Evolutionary conservation across 1,139 yeast species (phyloP), one percentile per base, ranked within the genome.

Genomic region (Saccharomycopsis crataegensis): DNA sequence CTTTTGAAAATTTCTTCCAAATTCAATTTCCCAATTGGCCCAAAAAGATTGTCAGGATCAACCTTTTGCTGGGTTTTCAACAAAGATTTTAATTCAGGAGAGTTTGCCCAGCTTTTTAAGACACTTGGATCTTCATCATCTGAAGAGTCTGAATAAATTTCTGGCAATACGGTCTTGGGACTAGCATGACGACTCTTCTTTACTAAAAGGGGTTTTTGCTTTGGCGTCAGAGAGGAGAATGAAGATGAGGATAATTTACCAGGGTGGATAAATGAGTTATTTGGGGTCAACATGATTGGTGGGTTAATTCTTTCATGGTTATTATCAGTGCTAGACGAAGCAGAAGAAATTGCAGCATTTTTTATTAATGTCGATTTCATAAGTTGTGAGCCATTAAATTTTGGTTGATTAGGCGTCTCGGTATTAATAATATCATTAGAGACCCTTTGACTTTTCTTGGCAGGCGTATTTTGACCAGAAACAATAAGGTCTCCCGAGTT

Each of bases 11-110:
- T 80, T 58, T 83, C 88, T 49, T 79, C 85, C 65, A 87, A 78
- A 48, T 82, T 78, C 55, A 87, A 69, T 3, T 82, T 80, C 0
- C 87, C 85, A 32, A 86, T 77, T 12, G 87, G 86, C 0, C 96
- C 96, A 72, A 91, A 90, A 1, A 90, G 78, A 3, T 75, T 65
- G 53, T 76, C 80, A 0, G 96, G 96, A 64, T 90, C 85, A 56
- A 84, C 70, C 17, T 69, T 67, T 58, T 78, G 80, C 65, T 87
- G 96, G 49, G 73, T 69, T 46, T 75, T 66, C 46, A 88, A 71
- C 43, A 77, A 70, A 52, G 70, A 70, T 44, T 77, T 75, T 48
- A 85, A 70, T 57, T 77, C 82, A 1, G 88, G 86, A 0, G 88
- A 76, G 55, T 77, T 75, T 1, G 93, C 95, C 96, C 96, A 87